Evolutionary conservation across 495 filamentous ascomycete species (phyloP).

Genomic region (Trichoderma virens): DNA sequence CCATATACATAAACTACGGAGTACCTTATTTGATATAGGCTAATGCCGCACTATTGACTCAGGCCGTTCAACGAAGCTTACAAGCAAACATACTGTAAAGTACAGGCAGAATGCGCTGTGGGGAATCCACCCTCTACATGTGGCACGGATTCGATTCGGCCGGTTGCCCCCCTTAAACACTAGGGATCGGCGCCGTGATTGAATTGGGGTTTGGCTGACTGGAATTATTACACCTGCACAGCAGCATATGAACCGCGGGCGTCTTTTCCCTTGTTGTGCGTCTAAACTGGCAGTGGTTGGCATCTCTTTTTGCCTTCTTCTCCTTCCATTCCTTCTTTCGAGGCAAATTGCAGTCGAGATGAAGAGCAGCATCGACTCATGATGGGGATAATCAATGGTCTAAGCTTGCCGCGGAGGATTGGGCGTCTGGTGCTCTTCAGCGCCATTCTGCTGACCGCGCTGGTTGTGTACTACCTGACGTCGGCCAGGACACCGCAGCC

Average conservation of each 20-base stretch:
- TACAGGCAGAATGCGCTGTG: no score
- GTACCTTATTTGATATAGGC: no score
- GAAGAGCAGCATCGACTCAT: not conserved
- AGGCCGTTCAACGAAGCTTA: no score
- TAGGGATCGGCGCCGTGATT: not conserved
- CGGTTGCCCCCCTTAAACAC: not conserved
- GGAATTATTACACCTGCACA: not conserved
- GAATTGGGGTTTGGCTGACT: no score
- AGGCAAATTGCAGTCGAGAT: not conserved
- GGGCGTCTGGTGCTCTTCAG: not conserved
- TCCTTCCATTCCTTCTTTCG: not conserved
- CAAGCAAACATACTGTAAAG: no score
- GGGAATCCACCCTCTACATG: no score
- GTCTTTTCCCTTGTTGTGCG: not conserved
- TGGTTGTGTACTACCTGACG: not conserved
- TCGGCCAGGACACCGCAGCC: constrained; percentile 10
- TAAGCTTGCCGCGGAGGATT: constrained; percentile 1
- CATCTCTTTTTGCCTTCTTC: not conserved
- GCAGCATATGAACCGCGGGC: not conserved
- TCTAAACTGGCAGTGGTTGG: not conserved
- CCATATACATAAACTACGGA: no score
- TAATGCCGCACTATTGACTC: no score
- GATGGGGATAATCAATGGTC: constrained; percentile 1
- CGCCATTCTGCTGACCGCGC: not conserved
- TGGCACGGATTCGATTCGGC: no score